Percentiles rank a stretch among this genome's conserved stretches.
These are phyloP conservation scores for Penicillium silybi DNA, from an alignment of 495 filamentous ascomycete species.

Conservation along the genomic window DNA sequence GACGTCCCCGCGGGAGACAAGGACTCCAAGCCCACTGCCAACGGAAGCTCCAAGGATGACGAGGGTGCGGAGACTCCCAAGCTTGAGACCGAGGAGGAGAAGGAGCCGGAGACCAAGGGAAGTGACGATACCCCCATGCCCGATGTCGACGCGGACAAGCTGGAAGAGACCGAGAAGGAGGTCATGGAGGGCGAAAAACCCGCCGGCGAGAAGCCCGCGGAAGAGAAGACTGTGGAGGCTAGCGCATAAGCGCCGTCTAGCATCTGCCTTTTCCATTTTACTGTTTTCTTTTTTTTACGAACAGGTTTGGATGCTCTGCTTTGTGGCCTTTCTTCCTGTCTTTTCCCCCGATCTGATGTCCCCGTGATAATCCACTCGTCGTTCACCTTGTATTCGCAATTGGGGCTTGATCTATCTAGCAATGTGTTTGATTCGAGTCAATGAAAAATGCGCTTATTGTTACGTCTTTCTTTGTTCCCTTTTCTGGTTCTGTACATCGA, in stretches of 20 bases:
- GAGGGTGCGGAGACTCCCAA: conserved; percentile 38
- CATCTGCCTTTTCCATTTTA: background rate
- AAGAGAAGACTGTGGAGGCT: conserved; percentile 22
- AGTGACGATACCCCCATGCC: conserved; percentile 45
- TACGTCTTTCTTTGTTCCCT: background rate
- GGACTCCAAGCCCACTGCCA: conserved; percentile 42
- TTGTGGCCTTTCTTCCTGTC: conserved; percentile 1
- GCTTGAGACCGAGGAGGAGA: conserved; percentile 43
- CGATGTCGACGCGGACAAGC: conserved; percentile 19
- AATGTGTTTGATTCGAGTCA: conserved; percentile 5
- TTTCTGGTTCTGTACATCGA: background rate
- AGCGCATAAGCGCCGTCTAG: conserved; percentile 3
- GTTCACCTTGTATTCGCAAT: conserved; percentile 10
- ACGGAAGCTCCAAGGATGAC: conserved; percentile 52
- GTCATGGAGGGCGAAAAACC: background rate
- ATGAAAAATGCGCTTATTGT: conserved; percentile 17
- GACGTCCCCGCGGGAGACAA: conserved; percentile 45
- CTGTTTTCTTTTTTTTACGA: conserved; percentile 3
- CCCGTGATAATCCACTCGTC: conserved; percentile 6
- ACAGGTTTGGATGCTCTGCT: conserved; percentile 3
- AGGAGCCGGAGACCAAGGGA: conserved; percentile 35
- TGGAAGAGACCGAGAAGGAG: conserved; percentile 8
- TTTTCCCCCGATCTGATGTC: conserved; percentile 3
- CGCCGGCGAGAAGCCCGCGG: conserved; percentile 22
- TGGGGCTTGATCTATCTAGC: conserved; percentile 8